Evolutionary conservation across 2,329 filamentous ascomycete genomes (phyloP).

Genomic region (Colletotrichum horii): DNA sequence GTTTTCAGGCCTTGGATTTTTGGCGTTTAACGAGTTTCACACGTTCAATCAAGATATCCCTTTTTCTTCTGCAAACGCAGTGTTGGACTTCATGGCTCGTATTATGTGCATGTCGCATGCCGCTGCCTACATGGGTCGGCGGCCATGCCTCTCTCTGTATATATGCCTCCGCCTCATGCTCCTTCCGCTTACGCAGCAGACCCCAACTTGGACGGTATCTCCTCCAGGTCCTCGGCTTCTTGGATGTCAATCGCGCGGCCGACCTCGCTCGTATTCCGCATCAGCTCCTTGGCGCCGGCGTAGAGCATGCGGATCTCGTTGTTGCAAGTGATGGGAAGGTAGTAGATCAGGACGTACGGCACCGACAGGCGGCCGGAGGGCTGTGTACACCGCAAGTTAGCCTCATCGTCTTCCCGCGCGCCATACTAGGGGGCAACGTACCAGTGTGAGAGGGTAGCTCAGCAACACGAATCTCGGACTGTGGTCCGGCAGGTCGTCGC

Average conservation of each 20-base stretch:
- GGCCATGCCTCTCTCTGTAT: not conserved
- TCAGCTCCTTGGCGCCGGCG: conserved; percentile 92
- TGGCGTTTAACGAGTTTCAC: not conserved
- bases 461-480: conserved; percentile 88
- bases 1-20: not conserved
- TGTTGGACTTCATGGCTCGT: not conserved
- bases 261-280: conserved; percentile 93
- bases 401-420: not conserved
- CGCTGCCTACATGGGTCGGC: not conserved
- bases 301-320: conserved; percentile 90
- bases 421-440: conserved; percentile 43
- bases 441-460: conserved; percentile 88
- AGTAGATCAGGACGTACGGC: conserved; percentile 94
- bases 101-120: conserved; percentile 17
- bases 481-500: conserved; percentile 90
- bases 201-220: conserved; percentile 72
- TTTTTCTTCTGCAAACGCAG: not conserved
- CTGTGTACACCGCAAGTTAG: conserved; percentile 45
- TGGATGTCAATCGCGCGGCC: conserved; percentile 85
- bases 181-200: conserved; percentile 24
- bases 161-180: not conserved
- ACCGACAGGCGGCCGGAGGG: conserved; percentile 83
- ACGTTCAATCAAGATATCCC: conserved; percentile 5
- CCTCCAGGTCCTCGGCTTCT: conserved; percentile 78
- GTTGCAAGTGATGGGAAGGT: conserved; percentile 91